Evolutionary conservation across 352 stramenopile species (phyloP), one percentile per base, ranked within the genome.

Genomic region (Phytophthora citricola): DNA sequence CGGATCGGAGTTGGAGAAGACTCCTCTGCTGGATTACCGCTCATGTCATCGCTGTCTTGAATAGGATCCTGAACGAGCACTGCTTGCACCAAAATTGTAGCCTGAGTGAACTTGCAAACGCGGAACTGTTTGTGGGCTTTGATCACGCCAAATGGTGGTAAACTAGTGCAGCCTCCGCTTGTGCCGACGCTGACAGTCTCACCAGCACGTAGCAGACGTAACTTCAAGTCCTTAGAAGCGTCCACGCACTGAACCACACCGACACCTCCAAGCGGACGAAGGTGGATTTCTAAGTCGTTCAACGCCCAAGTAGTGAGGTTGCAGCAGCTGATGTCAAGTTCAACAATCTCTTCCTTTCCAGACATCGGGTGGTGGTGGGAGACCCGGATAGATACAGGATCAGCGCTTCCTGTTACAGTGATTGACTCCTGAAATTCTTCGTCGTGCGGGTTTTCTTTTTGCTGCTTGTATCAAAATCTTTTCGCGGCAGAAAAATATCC

Each of bases 71-170:
- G 61, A 50, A 59, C 49, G 44, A 91, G 87, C 17, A 85, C 75
- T 11, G 88, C 73, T 66, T 91, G 83, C 17, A 92, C 83, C 40
- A 73, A 64, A 56, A 95, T 92, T 10, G 31, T 57, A 1, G 62
- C 61, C 26, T 81, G 76, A 0, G 76, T 72, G 31, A 93, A 95
- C 9, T 75, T 76, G 52, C 80, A 79, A n/a, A 93, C 38, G 14
- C 78, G 78, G 45, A 93, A 93, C 0, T 79, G 72, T 47, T 93
- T 92, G 45, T 89, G 76, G 5, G 65, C 75, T 63, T 85, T 89
- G 66, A 93, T 72, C 10, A 80, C 72, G 0, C 73, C 87, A 64
- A 84, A 91, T 15, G 80, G 78, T 9, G 73, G 68, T 10, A 95
- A 63, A 20, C 53, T 83, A 14, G 66, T 77, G 41, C 68, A 75